Evolutionary conservation across 78 protist species (phyloP).

Genomic region (Salpingoeca rosetta): DNA sequence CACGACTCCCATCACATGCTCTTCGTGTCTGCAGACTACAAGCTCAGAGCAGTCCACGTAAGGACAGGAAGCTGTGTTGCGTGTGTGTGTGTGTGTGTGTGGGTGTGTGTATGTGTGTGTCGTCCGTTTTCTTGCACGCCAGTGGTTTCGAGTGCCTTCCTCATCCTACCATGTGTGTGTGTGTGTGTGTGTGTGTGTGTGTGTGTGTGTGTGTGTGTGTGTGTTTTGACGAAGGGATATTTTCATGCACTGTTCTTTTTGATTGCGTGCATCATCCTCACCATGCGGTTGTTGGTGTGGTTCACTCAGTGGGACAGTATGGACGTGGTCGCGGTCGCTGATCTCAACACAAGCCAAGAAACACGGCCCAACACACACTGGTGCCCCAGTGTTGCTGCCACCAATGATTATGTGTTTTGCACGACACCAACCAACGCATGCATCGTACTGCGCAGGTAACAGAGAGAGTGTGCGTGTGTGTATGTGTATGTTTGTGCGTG

Average conservation of each 20-base stretch:
- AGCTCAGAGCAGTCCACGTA: background rate
- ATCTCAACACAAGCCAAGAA: background rate
- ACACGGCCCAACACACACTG: background rate
- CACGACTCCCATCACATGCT: background rate
- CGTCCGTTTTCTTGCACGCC: no score
- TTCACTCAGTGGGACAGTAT: background rate
- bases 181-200: slow-evolving; percentile 4
- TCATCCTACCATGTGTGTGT: background rate
- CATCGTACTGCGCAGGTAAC: background rate
- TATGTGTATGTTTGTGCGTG: slow-evolving; percentile 13
- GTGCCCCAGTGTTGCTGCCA: background rate
- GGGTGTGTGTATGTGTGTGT: no score
- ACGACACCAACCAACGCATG: background rate
- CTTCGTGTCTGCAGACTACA: no score
- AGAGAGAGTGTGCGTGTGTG: background rate
- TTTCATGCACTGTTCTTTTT: background rate
- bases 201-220: background rate
- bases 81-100: no score
- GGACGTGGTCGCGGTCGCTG: background rate
- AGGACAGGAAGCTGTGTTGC: no score
- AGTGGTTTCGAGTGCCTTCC: background rate
- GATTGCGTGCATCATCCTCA: background rate
- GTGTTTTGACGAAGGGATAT: background rate
- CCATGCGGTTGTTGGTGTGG: background rate
- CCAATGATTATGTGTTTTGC: background rate